Evolutionary conservation across 257 asterid genomes (phyloP).

Genomic region (Oldenlandia corymbosa): DNA sequence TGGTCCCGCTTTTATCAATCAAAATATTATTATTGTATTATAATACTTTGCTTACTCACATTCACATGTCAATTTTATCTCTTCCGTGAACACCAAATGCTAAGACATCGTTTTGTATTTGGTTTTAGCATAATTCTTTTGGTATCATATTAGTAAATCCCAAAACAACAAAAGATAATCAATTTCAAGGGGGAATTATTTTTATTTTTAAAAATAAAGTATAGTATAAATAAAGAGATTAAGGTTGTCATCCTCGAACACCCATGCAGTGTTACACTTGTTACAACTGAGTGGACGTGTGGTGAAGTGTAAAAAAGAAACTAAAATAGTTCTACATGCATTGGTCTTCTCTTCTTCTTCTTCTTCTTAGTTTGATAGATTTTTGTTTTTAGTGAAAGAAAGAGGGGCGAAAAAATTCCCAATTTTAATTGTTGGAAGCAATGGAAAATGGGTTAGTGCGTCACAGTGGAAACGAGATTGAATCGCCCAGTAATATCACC

Average conservation of each 20-base stretch:
- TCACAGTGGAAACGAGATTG: constrained; percentile 23
- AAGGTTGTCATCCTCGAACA: background rate
- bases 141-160: too few relatives aligned
- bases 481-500: constrained; percentile 45
- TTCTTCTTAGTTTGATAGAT: background rate
- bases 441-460: constrained; percentile 19
- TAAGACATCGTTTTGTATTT: too few relatives aligned
- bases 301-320: background rate
- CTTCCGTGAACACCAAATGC: too few relatives aligned
- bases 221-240: background rate
- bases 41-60: too few relatives aligned
- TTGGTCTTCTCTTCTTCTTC: background rate
- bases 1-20: too few relatives aligned
- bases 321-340: too few relatives aligned
- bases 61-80: too few relatives aligned
- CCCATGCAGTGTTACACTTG: constrained; percentile 13
- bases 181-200: too few relatives aligned
- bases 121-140: too few relatives aligned
- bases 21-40: too few relatives aligned
- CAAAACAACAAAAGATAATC: too few relatives aligned
- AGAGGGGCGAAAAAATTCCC: background rate
- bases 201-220: too few relatives aligned
- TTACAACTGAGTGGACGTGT: background rate
- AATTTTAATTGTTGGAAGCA: background rate
- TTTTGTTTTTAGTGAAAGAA: background rate